These are phyloP conservation scores for Candida alai DNA, from an alignment of 805 yeast genomes.

Conservation along the genomic window DNA sequence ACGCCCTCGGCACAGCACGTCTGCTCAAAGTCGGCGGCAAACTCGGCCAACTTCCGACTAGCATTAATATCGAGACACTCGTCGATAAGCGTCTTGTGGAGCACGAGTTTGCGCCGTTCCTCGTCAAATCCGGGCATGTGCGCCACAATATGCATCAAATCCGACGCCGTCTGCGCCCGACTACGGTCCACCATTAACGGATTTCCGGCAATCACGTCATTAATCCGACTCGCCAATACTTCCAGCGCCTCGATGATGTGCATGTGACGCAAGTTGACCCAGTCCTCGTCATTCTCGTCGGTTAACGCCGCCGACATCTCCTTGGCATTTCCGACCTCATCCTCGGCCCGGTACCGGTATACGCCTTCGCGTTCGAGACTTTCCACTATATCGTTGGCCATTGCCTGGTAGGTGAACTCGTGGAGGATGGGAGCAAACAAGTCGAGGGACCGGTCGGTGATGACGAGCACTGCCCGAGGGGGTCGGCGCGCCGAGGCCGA, in stretches of 20 bases:
- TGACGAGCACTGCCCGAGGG: constrained; percentile 69
- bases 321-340: constrained; percentile 40
- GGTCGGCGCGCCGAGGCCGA: constrained; percentile 46
- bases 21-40: constrained; percentile 82
- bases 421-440: constrained; percentile 80
- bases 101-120: constrained; percentile 55
- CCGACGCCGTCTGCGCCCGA: constrained; percentile 62
- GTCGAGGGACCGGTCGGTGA: constrained; percentile 83
- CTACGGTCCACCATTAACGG: constrained; percentile 71
- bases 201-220: constrained; percentile 65
- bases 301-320: constrained; percentile 39
- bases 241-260: constrained; percentile 77
- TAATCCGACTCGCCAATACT: constrained; percentile 51
- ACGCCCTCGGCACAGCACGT: constrained; percentile 69
- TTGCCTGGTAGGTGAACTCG: constrained; percentile 87
- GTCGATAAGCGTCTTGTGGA: constrained; percentile 61
- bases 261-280: constrained; percentile 66
- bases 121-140: constrained; percentile 64
- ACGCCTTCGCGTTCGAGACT: constrained; percentile 38
- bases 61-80: constrained; percentile 61
- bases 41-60: constrained; percentile 55
- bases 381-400: constrained; percentile 72
- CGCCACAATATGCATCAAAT: constrained; percentile 72
- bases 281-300: constrained; percentile 65
- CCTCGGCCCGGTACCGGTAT: constrained; percentile 54